Evolutionary conservation across 2,329 filamentous ascomycete species (phyloP).

Genomic region (Alternaria sp.): DNA sequence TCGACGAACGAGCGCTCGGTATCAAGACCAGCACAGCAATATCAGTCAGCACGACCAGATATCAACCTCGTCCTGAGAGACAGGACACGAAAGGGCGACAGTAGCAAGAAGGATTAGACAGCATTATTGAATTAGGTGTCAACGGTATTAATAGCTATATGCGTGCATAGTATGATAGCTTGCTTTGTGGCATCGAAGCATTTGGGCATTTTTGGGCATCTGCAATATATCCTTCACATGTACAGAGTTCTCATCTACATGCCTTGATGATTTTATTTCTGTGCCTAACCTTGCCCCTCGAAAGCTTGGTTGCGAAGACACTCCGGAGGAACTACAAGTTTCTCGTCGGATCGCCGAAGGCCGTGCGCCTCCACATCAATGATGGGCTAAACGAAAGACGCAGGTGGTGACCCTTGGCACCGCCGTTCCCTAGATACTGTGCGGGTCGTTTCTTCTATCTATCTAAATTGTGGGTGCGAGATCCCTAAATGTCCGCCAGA

Average conservation of each 20-base stretch:
- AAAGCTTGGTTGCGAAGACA: background rate
- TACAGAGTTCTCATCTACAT: background rate
- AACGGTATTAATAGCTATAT: slow-evolving; percentile 18
- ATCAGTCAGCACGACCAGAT: slow-evolving; percentile 43
- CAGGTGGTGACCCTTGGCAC: background rate
- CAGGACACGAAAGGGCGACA: slow-evolving; percentile 34
- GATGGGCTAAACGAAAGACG: background rate
- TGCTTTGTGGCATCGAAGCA: slow-evolving; percentile 17
- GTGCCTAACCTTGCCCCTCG: background rate
- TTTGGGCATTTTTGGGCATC: slow-evolving; percentile 20
- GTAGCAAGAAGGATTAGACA: slow-evolving; percentile 42
- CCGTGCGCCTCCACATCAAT: slow-evolving; percentile 11
- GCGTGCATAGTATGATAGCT: slow-evolving; percentile 9
- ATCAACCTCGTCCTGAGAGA: slow-evolving; percentile 43
- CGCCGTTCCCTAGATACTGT: background rate
- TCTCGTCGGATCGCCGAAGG: slow-evolving; percentile 8
- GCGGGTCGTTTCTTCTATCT: background rate
- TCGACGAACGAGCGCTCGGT: slow-evolving; percentile 28
- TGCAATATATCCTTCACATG: slow-evolving; percentile 12
- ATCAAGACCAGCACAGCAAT: slow-evolving; percentile 31
- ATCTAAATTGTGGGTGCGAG: slow-evolving; percentile 1
- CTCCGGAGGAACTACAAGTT: background rate
- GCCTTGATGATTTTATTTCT: background rate
- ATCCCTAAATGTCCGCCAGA: slow-evolving; percentile 13
- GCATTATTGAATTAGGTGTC: slow-evolving; percentile 10